These are phyloP conservation scores for Pythium dissotocum DNA, from an alignment of 352 stramenopile genomes.

Conservation along the genomic window DNA sequence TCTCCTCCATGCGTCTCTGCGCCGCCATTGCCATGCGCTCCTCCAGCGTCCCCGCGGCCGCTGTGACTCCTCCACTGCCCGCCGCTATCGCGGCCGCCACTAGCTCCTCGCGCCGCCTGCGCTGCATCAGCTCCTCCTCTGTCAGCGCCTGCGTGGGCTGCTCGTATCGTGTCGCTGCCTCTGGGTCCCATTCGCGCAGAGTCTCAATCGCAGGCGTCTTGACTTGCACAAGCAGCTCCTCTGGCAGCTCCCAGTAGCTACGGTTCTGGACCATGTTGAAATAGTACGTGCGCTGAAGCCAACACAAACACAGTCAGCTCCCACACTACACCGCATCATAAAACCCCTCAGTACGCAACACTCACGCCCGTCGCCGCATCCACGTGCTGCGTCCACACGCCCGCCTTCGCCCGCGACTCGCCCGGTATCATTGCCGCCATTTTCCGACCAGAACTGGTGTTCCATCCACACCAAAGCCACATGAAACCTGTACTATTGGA, in stretches of 20 bases:
- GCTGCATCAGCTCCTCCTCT: slow-evolving; percentile 39
- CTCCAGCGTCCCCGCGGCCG: slow-evolving; percentile 36
- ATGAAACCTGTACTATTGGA: not conserved
- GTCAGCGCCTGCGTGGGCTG: slow-evolving; percentile 20
- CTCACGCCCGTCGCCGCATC: slow-evolving; percentile 58
- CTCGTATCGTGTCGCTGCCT: slow-evolving; percentile 38
- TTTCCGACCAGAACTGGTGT: not conserved
- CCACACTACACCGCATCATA: no score
- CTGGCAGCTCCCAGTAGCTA: slow-evolving; percentile 74
- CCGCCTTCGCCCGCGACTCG: slow-evolving; percentile 37
- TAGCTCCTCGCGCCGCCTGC: slow-evolving; percentile 35
- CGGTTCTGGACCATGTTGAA: slow-evolving; percentile 76
- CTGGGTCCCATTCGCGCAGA: slow-evolving; percentile 49
- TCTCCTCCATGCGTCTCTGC: slow-evolving; percentile 50
- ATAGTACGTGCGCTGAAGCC: slow-evolving; percentile 78
- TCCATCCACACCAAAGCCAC: no score
- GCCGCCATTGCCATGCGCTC: slow-evolving; percentile 65
- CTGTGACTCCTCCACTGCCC: slow-evolving; percentile 13
- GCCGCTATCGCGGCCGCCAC: slow-evolving; percentile 31
- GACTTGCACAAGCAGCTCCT: slow-evolving; percentile 51
- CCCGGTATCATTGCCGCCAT: slow-evolving; percentile 11
- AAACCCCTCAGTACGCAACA: no score
- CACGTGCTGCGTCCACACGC: slow-evolving; percentile 77
- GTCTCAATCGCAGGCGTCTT: slow-evolving; percentile 47
- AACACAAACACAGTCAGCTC: slow-evolving; percentile 1